Conservation (phyloP, 2,329 filamentous ascomycete species). For the Penicillium sp. region DNA sequence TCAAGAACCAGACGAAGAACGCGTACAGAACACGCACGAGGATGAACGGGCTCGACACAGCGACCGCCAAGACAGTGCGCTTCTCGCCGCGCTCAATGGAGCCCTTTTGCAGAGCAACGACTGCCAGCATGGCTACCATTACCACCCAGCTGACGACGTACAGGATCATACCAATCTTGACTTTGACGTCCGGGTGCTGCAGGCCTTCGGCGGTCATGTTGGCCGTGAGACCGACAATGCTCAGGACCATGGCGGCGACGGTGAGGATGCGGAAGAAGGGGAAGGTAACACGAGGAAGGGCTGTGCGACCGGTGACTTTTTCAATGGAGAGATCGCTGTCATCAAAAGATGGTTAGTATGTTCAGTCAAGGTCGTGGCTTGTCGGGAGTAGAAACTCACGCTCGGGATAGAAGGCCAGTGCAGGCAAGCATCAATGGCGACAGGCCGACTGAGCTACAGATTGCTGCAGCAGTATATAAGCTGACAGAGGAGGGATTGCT, state of each 20-base stretch:
- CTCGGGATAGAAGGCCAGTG: slow-evolving; percentile 49
- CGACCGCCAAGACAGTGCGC: slow-evolving; percentile 51
- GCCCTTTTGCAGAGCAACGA: slow-evolving; percentile 37
- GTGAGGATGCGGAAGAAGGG: slow-evolving; percentile 37
- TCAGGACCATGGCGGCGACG: slow-evolving; percentile 40
- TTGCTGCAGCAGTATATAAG: slow-evolving; percentile 47
- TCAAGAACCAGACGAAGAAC: slow-evolving; percentile 48
- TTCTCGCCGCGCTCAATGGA: slow-evolving; percentile 51
- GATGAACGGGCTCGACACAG: slow-evolving; percentile 53
- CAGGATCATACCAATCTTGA: slow-evolving; percentile 49
- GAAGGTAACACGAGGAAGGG: slow-evolving; percentile 33
- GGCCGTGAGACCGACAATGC: slow-evolving; percentile 51
- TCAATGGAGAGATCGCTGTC: slow-evolving; percentile 32
- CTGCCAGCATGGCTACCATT: slow-evolving; percentile 39
- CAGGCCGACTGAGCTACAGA: slow-evolving; percentile 54
- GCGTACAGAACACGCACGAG: slow-evolving; percentile 56
- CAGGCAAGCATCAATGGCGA: slow-evolving; percentile 54
- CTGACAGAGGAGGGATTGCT: slow-evolving; percentile 43
- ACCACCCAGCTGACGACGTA: slow-evolving; percentile 49
- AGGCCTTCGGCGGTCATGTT: slow-evolving; percentile 36
- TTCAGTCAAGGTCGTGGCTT: neutral
- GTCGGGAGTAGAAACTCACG: slow-evolving; percentile 27
- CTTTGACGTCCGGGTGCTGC: slow-evolving; percentile 38
- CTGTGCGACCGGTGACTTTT: slow-evolving; percentile 17
- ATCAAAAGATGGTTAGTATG: neutral